Conservation (phyloP, 805 yeast genomes). For the Wickerhamiella parazyma region DNA sequence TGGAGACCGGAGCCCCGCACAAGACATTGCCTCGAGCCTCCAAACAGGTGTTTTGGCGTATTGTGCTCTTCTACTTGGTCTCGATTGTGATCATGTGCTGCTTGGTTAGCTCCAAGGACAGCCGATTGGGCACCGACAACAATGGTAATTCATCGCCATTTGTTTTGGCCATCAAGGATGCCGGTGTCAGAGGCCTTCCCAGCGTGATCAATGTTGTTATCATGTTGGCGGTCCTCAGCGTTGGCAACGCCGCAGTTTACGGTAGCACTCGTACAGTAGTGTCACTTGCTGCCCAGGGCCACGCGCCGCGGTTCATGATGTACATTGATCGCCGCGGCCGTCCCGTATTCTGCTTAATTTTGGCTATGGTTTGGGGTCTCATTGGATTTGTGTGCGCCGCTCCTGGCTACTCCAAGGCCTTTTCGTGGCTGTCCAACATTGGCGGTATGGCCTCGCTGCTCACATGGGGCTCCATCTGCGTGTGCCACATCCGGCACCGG, state of each 20-base stretch:
- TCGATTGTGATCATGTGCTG: constrained; percentile 46
- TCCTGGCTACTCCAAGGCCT: constrained; percentile 35
- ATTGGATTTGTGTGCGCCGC: constrained; percentile 53
- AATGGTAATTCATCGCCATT: constrained; percentile 62
- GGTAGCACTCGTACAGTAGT: constrained; percentile 59
- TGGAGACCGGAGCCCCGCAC: constrained; percentile 59
- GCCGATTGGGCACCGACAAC: constrained; percentile 36
- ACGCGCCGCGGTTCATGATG: constrained; percentile 46
- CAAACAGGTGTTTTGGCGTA: constrained; percentile 76
- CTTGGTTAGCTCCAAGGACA: constrained; percentile 51
- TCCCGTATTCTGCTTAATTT: constrained; percentile 51
- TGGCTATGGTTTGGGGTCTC: constrained; percentile 37
- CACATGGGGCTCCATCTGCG: constrained; percentile 66
- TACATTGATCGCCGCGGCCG: constrained; percentile 69
- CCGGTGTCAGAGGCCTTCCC: constrained; percentile 54
- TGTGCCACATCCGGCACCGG: constrained; percentile 57
- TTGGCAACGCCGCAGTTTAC: constrained; percentile 59
- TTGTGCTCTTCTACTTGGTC: constrained; percentile 52
- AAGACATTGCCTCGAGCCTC: constrained; percentile 56
- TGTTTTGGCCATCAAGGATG: constrained; percentile 56
- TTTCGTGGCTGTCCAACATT: constrained; percentile 64
- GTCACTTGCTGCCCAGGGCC: constrained; percentile 51
- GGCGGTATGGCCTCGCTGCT: constrained; percentile 63
- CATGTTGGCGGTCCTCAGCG: constrained; percentile 54
- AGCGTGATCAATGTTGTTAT: constrained; percentile 60